These are phyloP conservation scores for Arxiozyma slooffiae DNA, from an alignment of 1,139 yeast genomes.

Conservation along the genomic window DNA sequence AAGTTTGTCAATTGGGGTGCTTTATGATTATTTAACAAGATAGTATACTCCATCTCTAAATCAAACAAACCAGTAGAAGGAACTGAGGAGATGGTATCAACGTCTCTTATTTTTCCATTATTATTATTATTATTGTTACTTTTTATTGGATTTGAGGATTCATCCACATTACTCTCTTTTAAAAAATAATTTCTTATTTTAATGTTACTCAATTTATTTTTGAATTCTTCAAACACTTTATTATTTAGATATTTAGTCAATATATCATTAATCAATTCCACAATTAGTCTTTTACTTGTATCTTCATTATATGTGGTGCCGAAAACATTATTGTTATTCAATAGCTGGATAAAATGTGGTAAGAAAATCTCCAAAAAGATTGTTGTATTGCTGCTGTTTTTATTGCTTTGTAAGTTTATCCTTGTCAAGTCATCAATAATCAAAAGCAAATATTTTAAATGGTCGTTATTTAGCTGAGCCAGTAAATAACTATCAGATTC, in stretches of 20 bases:
- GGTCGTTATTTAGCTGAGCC: neutral
- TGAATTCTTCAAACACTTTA: constrained; percentile 1
- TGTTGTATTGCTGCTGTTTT: constrained; percentile 13
- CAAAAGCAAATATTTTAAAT: constrained; percentile 5
- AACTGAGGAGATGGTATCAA: neutral
- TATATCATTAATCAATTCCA: constrained; percentile 17
- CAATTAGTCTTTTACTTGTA: constrained; percentile 3
- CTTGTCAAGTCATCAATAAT: constrained; percentile 9
- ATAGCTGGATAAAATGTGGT: constrained; percentile 9
- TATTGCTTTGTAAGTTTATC: constrained; percentile 11
- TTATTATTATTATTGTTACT: neutral
- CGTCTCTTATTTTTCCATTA: neutral
- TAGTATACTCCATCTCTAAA: constrained; percentile 8
- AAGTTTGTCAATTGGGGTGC: constrained; percentile 8
- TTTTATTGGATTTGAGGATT: neutral
- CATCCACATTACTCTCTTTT: neutral
- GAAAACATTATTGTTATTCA: neutral
- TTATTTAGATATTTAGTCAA: constrained; percentile 11
- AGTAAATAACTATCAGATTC: neutral
- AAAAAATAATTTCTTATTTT: constrained; percentile 1
- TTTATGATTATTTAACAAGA: constrained; percentile 10
- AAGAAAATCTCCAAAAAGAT: constrained; percentile 14
- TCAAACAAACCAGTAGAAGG: constrained; percentile 7
- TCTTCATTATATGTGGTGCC: neutral
- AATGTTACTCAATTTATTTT: constrained; percentile 4